Base-by-base conservation (phyloP, 345 rosid genomes). In the Hirschfeldia incana region DNA sequence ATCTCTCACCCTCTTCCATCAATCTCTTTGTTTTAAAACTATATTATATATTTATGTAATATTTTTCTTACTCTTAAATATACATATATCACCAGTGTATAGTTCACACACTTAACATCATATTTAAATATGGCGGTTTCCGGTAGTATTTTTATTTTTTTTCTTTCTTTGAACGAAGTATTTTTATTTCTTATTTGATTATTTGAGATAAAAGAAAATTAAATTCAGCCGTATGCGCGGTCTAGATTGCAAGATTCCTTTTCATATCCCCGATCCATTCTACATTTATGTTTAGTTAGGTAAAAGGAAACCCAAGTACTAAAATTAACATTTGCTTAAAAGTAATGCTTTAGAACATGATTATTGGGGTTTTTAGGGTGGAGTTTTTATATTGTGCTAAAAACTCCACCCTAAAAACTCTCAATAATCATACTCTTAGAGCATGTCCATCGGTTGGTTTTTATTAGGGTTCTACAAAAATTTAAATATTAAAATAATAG, bases 241-340 rank as follows among this genome's bases (percentile, higher is more conserved):
- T 60, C 67, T 72, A 65, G 21, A 21, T 21, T 21, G 21, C 21
- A 21, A 21, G 21, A 21, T 21, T 21, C 21, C 21, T 21, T 21
- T 21, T 21, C 21, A 21, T 21, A 21, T 21, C 21, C 21, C 0
- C 78, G 82, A 60, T 73, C 74, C 82, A 61, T 60, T 4, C 13
- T 59, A 59, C 64, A 67, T 67, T 27, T 61, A 73, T 61, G 51
- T 32, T 73, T 33, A 36, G 70, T 68, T 79, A 59, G 28, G 78
- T 67, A 27, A 67, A 73, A 79, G 28, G 74, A 34, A 51, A 61
- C 29, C 66, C 58, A 79, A 67, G 30, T 51, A 62, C 71, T 74
- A 69, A 63, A 80, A 37, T 8, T 69, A 42, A 80, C 76, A 79
- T 80, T 80, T 53, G 72, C 76, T 80, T 80, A 8, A 74, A 80